Conservation (phyloP, 148 eudicot species). For the Dianthus caryophyllus region DNA sequence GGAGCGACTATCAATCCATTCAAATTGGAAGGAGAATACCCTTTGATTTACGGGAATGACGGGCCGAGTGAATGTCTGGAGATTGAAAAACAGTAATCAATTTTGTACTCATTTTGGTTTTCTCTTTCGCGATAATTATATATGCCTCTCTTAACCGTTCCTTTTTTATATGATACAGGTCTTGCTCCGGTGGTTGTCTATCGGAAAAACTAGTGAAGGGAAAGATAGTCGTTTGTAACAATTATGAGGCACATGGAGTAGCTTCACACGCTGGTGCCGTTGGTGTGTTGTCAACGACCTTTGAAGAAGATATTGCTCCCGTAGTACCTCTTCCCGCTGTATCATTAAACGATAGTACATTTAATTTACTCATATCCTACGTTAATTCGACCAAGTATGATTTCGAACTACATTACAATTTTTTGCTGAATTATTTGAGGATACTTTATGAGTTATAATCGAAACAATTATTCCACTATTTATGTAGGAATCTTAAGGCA, state of each 20-base stretch:
- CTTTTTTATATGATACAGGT: conserved; percentile 4
- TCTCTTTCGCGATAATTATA: too few relatives aligned
- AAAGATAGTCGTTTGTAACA: conserved; percentile 31
- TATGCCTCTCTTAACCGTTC: background rate
- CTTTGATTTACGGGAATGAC: background rate
- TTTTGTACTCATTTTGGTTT: too few relatives aligned
- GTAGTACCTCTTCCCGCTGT: conserved; percentile 25
- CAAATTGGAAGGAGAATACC: background rate
- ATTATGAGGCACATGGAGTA: background rate
- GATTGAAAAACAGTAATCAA: conserved; percentile 15
- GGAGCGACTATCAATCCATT: conserved; percentile 12
- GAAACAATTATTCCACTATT: background rate
- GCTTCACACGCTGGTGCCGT: conserved; percentile 19
- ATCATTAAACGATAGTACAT: background rate
- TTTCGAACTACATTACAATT: background rate
- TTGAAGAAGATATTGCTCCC: background rate
- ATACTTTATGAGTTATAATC: background rate
- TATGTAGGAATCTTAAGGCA: conserved; percentile 21
- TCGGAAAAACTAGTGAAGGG: conserved; percentile 26
- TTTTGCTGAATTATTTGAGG: too few relatives aligned
- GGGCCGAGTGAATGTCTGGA: background rate
- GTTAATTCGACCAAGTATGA: conserved; percentile 28
- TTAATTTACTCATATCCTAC: conserved; percentile 15
- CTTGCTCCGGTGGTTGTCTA: background rate
- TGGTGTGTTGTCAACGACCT: conserved; percentile 6